These are phyloP conservation scores for Penicillium coprophilum DNA, from an alignment of 495 filamentous ascomycete species.

Conservation along the genomic window DNA sequence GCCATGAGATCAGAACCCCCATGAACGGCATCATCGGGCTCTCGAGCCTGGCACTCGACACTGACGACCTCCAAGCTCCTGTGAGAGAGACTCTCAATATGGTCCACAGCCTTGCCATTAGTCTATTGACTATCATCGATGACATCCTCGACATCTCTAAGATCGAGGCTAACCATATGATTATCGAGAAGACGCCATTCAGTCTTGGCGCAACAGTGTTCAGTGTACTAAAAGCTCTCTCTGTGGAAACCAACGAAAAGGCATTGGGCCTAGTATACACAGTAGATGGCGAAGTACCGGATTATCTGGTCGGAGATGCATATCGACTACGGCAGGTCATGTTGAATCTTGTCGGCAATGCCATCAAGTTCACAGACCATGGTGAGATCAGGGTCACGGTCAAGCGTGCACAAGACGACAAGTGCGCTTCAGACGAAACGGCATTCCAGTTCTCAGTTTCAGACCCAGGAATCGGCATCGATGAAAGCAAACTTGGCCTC, in stretches of 20 bases:
- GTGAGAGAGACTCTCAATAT: slow-evolving; percentile 89
- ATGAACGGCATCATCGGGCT: slow-evolving; percentile 71
- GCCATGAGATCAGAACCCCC: slow-evolving; percentile 79
- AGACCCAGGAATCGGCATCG: slow-evolving; percentile 82
- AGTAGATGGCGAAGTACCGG: slow-evolving; percentile 47
- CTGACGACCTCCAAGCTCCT: slow-evolving; percentile 66
- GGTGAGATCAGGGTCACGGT: slow-evolving; percentile 62
- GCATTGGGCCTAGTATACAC: slow-evolving; percentile 54
- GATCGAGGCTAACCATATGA: slow-evolving; percentile 75
- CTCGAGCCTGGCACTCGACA: slow-evolving; percentile 72
- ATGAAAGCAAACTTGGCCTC: slow-evolving; percentile 65
- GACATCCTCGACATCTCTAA: slow-evolving; percentile 86
- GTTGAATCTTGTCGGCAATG: slow-evolving; percentile 78
- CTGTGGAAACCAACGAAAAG: slow-evolving; percentile 87
- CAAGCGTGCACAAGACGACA: slow-evolving; percentile 55
- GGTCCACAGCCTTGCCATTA: slow-evolving; percentile 83
- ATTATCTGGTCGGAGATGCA: slow-evolving; percentile 63
- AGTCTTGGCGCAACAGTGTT: slow-evolving; percentile 52
- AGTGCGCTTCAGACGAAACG: slow-evolving; percentile 40
- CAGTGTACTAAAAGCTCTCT: slow-evolving; percentile 61
- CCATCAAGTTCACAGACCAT: slow-evolving; percentile 77
- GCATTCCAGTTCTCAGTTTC: slow-evolving; percentile 57
- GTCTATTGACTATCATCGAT: slow-evolving; percentile 77
- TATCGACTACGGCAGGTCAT: slow-evolving; percentile 76
- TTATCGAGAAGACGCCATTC: slow-evolving; percentile 68